Percentiles rank a stretch among this genome's conserved stretches.
Conservation (phyloP, 208 protist species). For the Angomonas desouzai region DNA sequence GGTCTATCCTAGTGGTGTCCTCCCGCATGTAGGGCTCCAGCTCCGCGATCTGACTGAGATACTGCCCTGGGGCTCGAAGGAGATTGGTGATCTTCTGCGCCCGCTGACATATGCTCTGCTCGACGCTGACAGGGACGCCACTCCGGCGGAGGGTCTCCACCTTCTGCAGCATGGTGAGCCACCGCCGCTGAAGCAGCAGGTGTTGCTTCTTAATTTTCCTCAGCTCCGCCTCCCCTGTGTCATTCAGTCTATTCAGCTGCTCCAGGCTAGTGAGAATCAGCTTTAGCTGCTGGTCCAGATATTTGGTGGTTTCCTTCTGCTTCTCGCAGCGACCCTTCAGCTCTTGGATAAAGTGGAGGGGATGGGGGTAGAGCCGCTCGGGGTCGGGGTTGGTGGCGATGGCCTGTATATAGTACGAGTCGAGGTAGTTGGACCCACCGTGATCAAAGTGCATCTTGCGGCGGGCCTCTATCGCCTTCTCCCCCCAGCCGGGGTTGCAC, state of each 20-base stretch:
- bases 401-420: conserved; percentile 50
- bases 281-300: conserved; percentile 32
- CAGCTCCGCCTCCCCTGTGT: conserved; percentile 31
- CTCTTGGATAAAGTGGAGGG: conserved; percentile 72
- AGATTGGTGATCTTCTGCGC: conserved; percentile 36
- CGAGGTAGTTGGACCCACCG: conserved; percentile 43
- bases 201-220: conserved; percentile 46
- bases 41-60: conserved; percentile 31
- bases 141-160: conserved; percentile 51
- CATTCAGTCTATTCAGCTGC: conserved; percentile 32
- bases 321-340: conserved; percentile 45
- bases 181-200: conserved; percentile 58
- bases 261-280: conserved; percentile 33
- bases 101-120: conserved; percentile 32
- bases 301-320: conserved; percentile 42
- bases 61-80: conserved; percentile 45
- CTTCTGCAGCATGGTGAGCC: conserved; percentile 41
- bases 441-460: conserved; percentile 51
- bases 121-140: conserved; percentile 32
- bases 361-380: conserved; percentile 44
- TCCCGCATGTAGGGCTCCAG: conserved; percentile 46
- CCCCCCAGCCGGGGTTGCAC: conserved; percentile 43
- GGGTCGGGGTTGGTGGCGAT: conserved; percentile 53
- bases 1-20: conserved; percentile 35
- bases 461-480: conserved; percentile 52